phyloP scores from a whole-genome alignment of 2,329 filamentous ascomycete species.

The Colletotrichum kahawae region DNA sequence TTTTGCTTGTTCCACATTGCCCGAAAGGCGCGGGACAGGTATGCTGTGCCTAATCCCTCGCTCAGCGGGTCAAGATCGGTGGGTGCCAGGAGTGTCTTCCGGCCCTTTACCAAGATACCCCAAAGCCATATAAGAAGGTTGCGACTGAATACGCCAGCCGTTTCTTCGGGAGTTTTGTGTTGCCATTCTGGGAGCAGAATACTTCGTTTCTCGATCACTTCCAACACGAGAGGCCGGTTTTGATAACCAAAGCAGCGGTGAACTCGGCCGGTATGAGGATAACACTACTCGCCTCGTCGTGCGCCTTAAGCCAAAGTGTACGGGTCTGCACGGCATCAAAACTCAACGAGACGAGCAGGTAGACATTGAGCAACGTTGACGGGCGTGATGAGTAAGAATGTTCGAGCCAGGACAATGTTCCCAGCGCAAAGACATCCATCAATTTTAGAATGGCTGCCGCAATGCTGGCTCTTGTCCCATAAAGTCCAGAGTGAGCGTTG shows the following conservation, averaged over 20 bases:
- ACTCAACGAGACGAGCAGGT: neutral
- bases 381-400: conserved; percentile 34
- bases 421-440: conserved; percentile 31
- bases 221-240: neutral
- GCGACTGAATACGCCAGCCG: conserved; percentile 33
- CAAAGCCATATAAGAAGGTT: conserved; percentile 38
- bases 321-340: neutral
- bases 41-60: neutral
- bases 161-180: conserved; percentile 41
- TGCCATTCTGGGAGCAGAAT: conserved; percentile 15
- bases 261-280: neutral
- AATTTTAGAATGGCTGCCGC: conserved; percentile 23
- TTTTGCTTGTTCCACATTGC: neutral
- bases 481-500: neutral
- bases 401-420: conserved; percentile 36
- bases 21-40: conserved; percentile 18
- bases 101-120: conserved; percentile 35
- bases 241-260: rapidly evolving
- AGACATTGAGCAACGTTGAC: neutral
- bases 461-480: neutral
- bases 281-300: neutral
- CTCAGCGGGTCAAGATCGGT: conserved; percentile 31
- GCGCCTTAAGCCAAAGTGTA: conserved; percentile 32
- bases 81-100: conserved; percentile 30
- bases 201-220: neutral